Base-by-base conservation (phyloP, 225 moss, liverwort and hornwort genomes). In the Rhytidiadelphus loreus region DNA sequence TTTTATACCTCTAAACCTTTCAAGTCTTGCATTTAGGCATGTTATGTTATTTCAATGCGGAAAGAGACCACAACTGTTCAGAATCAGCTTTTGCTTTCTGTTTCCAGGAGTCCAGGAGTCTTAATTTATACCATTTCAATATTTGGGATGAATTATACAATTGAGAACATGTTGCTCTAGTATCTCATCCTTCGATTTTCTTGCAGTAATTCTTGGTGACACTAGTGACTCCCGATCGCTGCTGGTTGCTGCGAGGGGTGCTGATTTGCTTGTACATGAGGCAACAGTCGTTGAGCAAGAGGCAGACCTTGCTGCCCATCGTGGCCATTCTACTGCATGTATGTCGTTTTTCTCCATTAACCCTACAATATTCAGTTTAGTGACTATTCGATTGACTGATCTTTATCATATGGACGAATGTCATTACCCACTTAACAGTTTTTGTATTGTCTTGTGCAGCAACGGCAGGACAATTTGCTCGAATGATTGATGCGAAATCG, bases 291-390 rank as follows among this genome's bases (percentile, higher is more conserved):
- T 95, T 81, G 95, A 97, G 84, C 92, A 96, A 77, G 98, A 97
- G 90, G 96, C 96, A 52, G 88, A 91, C 72, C 94, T 96, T 90
- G 96, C 92, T 85, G 84, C 90, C 57, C 86, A 87, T n/a, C 97
- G 98, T 48, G 96, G 97, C 57, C 98, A 98, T 90, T 98, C 98
- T 58, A 97, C 97, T 88, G 96, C 98, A 90, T 92, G 98, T 98
- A 79, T 77, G 91, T 87, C 52, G 41, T 43, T 53, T 66, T 82
- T 86, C 24, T 88, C 44, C 56, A 61, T 72, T 8, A 61, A 78
- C 6, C 29, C 72, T 72, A 18, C 48, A 39, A 24, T 87, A 46
- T 83, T 80, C 61, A 84, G 41, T 83, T 71, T 39, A 48, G 61
- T 50, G 82, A 86, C 69, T 74, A 48, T 72, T 90, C 16, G 50